Evolutionary conservation across 345 rosid genomes (phyloP), one percentile per base, ranked within the genome.

Genomic region (Hibiscus syriacus): DNA sequence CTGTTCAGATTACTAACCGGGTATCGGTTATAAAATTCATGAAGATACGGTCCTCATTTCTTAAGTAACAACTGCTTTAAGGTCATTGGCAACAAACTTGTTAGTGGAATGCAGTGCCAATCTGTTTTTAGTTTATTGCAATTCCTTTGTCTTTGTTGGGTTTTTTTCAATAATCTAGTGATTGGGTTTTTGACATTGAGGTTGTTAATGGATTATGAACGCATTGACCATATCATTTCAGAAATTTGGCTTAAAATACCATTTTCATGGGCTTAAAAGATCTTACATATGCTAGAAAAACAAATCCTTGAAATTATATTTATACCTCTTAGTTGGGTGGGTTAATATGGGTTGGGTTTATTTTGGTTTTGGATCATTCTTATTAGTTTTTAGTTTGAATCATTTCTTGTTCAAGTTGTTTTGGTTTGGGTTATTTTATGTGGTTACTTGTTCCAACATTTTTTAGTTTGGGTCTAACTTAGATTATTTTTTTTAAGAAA

Each of bases 1-100:
- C 49, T 74, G 81, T 38, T 73, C 69, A 11, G 43, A 17, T 29
- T 6, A 57, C 30, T 29, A 30, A 30, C 6, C 5, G 41, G 26
- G 30, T 54, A 57, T 32, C 17, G 19, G 10, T 57, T 30, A 3
- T 57, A 25, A 41, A 25, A 7, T 29, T 57, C 41, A 29, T 0
- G 41, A 57, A 29, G 39, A 27, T 14, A 29, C 22, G 0, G 2
- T 27, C 38, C 2, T 12, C 38, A 3, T 46, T 16, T 16, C 52
- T 55, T 29, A 13, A 30, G 10, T 7, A 19, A 16, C 29, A 19
- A 14, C 1, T 6, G 25, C 6, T 17, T 6, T 7, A 8, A 27
- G 30, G 13, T 25, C 26, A 20, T 26, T 55, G 13, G 34, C 30
- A 29, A n/a, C 20, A 49, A 36, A 36, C 27, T 38, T 36, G 29